These are phyloP conservation scores for Papiliotrema laurentii DNA, from an alignment of 1,284 basidiomycete species.

Conservation along the genomic window DNA sequence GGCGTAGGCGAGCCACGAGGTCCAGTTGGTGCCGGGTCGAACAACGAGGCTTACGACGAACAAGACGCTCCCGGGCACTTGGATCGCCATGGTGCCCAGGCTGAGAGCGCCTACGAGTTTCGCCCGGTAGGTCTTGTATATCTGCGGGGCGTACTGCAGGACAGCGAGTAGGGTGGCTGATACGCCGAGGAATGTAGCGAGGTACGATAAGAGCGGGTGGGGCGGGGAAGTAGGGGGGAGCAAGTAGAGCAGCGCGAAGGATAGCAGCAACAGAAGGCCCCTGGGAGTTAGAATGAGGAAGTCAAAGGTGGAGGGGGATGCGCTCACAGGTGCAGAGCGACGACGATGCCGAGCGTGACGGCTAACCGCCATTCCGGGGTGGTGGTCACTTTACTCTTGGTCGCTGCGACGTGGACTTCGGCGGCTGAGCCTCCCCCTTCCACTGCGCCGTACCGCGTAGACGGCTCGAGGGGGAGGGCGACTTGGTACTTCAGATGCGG, in stretches of 20 bases:
- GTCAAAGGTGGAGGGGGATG: background rate
- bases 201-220: conserved; percentile 54
- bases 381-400: conserved; percentile 16
- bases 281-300: conserved; percentile 23
- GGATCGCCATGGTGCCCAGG: conserved; percentile 88
- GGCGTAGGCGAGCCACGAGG: conserved; percentile 78
- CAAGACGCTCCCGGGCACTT: conserved; percentile 82
- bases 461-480: conserved; percentile 31
- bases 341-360: conserved; percentile 66
- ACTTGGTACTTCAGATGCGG: conserved; percentile 65
- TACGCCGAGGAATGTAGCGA: conserved; percentile 86
- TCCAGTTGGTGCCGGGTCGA: conserved; percentile 79
- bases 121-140: conserved; percentile 69
- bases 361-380: conserved; percentile 69
- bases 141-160: conserved; percentile 83
- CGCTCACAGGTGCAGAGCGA: conserved; percentile 69
- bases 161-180: conserved; percentile 71
- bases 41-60: conserved; percentile 83
- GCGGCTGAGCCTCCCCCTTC: background rate
- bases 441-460: conserved; percentile 4
- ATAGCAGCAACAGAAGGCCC: conserved; percentile 29
- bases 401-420: background rate
- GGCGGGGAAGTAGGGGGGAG: conserved; percentile 47
- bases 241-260: conserved; percentile 45
- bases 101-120: conserved; percentile 86